These are phyloP conservation scores for Diddensiella transvaalensis DNA, from an alignment of 805 yeast species.

Conservation along the genomic window DNA sequence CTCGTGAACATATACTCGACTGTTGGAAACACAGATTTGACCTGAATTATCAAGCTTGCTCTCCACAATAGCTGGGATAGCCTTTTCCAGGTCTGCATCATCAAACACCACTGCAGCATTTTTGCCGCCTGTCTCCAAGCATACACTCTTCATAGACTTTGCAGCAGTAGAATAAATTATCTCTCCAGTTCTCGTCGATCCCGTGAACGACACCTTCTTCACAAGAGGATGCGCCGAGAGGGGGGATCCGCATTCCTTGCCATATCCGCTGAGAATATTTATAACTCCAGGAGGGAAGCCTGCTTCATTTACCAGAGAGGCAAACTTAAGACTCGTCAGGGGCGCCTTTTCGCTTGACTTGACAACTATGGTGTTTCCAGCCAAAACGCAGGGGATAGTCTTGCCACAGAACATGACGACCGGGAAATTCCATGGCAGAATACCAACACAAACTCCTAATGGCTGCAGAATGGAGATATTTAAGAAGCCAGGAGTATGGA, in stretches of 20 bases:
- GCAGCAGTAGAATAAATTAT: conserved; percentile 56
- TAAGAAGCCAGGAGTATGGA: conserved; percentile 5
- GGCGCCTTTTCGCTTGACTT: conserved; percentile 66
- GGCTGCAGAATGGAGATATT: conserved; percentile 7
- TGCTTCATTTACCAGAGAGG: conserved; percentile 51
- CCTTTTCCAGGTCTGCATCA: conserved; percentile 55
- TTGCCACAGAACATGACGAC: conserved; percentile 65
- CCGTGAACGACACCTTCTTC: conserved; percentile 60
- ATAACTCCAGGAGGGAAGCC: conserved; percentile 58
- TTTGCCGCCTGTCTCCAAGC: conserved; percentile 66
- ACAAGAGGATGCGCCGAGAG: conserved; percentile 48
- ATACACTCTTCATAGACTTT: conserved; percentile 54
- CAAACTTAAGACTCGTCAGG: conserved; percentile 55
- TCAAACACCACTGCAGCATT: conserved; percentile 61
- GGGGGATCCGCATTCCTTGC: conserved; percentile 49
- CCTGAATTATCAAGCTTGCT: conserved; percentile 61
- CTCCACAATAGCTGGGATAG: conserved; percentile 50
- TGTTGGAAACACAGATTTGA: conserved; percentile 65
- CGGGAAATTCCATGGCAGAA: conserved; percentile 69
- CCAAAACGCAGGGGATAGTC: conserved; percentile 63
- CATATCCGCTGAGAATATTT: conserved; percentile 43
- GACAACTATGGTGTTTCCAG: conserved; percentile 57
- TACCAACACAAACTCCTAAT: conserved; percentile 58
- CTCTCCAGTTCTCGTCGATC: conserved; percentile 62
- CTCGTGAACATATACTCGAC: conserved; percentile 54